Evolutionary conservation across 2,329 filamentous ascomycete species (phyloP).

Genomic region (Thermomyces lanuginosus): DNA sequence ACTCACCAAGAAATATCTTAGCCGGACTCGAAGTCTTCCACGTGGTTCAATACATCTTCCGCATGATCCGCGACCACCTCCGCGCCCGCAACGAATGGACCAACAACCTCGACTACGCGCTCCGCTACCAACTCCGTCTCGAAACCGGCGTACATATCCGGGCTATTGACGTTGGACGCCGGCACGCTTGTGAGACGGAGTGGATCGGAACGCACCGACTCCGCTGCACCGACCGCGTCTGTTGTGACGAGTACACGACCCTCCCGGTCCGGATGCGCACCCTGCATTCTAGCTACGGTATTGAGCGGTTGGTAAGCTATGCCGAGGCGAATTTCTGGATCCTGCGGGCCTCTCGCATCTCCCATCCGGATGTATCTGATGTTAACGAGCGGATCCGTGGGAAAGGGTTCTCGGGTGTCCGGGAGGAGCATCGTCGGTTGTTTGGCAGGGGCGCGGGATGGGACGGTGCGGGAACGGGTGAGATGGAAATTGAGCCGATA

Average conservation of each 20-base stretch:
- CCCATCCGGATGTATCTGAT: constrained; percentile 14
- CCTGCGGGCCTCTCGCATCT: constrained; percentile 15
- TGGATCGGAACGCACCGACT: constrained; percentile 15
- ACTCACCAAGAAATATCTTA: constrained; percentile 6
- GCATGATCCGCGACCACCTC: constrained; percentile 19
- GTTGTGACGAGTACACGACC: constrained; percentile 10
- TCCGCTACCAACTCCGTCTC: constrained; percentile 12
- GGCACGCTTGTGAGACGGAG: constrained; percentile 19
- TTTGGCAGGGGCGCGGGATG: constrained; percentile 20
- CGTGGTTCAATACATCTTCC: constrained; percentile 18
- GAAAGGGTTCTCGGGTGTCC: constrained; percentile 15
- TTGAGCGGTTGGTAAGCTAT: neutral
- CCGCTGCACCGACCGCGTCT: constrained; percentile 13
- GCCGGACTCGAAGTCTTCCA: constrained; percentile 12
- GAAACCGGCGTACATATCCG: constrained; percentile 12
- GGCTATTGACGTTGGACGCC: constrained; percentile 7
- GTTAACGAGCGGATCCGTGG: constrained; percentile 13
- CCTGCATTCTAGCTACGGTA: too few relatives aligned
- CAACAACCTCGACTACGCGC: constrained; percentile 8
- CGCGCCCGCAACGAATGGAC: constrained; percentile 7
- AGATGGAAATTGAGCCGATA: constrained; percentile 20
- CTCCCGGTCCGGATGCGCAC: constrained; percentile 7
- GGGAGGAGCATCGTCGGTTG: constrained; percentile 10
- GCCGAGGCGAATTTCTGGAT: constrained; percentile 16
- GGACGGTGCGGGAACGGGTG: constrained; percentile 16